Evolutionary conservation across 2,329 filamentous ascomycete genomes (phyloP).

Genomic region (Scedosporium boydii): DNA sequence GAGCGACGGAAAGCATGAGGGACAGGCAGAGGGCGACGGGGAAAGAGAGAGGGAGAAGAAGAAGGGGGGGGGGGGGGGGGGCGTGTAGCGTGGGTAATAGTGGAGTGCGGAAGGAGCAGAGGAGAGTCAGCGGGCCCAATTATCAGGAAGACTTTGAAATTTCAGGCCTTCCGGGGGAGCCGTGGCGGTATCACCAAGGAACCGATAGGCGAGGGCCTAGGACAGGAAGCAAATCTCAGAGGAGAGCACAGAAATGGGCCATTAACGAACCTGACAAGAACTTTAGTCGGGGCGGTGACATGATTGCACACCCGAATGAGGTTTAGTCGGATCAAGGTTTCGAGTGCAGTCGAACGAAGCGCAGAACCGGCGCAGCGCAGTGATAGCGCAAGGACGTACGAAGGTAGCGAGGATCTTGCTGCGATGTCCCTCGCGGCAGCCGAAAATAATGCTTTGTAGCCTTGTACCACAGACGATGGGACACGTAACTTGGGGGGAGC

Average conservation of each 20-base stretch:
- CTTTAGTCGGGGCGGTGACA: conserved; percentile 6
- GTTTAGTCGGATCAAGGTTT: conserved; percentile 1
- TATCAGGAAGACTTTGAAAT: conserved; percentile 4
- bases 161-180: conserved; percentile 4
- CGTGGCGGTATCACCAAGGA: conserved; percentile 2
- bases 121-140: not conserved
- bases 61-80: not conserved
- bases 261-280: conserved; percentile 7
- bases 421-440: not conserved
- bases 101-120: not conserved
- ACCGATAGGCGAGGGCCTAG: not conserved
- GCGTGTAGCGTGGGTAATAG: not conserved
- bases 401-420: not conserved
- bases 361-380: not conserved
- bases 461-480: conserved; percentile 6
- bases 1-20: not conserved
- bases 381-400: not conserved
- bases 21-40: not conserved
- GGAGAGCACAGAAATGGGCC: not conserved
- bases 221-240: not conserved
- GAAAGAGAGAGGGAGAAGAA: not conserved
- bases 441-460: conserved; percentile 1
- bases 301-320: not conserved
- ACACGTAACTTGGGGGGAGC: not conserved
- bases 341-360: not conserved